These are phyloP conservation scores for Yamadazyma philogaea DNA, from an alignment of 805 yeast genomes.

Conservation along the genomic window DNA sequence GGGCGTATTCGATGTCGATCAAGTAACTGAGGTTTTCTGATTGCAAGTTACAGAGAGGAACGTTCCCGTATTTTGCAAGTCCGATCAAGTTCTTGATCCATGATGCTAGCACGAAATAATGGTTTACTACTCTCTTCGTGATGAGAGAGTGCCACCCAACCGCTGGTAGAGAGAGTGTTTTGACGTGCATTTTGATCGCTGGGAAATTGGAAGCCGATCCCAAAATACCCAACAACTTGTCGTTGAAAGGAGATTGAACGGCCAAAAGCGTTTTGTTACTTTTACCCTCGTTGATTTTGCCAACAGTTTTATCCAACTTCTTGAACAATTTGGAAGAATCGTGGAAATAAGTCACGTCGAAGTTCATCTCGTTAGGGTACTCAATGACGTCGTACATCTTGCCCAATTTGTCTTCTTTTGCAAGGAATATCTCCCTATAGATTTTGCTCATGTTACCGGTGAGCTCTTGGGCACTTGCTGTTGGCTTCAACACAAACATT, in stretches of 20 bases:
- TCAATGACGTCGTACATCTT: slow-evolving; percentile 47
- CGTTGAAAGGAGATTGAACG: slow-evolving; percentile 67
- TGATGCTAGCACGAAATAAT: slow-evolving; percentile 66
- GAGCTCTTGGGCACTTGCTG: slow-evolving; percentile 60
- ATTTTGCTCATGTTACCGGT: slow-evolving; percentile 52
- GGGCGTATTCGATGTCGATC: slow-evolving; percentile 84
- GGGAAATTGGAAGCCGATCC: slow-evolving; percentile 57
- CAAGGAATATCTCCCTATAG: slow-evolving; percentile 51
- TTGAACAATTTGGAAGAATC: slow-evolving; percentile 55
- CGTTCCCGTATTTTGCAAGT: slow-evolving; percentile 66
- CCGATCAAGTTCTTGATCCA: slow-evolving; percentile 68
- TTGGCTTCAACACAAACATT: slow-evolving; percentile 65
- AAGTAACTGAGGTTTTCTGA: slow-evolving; percentile 73
- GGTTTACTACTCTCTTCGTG: slow-evolving; percentile 62
- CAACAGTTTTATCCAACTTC: slow-evolving; percentile 51
- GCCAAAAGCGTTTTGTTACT: slow-evolving; percentile 64
- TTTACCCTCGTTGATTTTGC: slow-evolving; percentile 55
- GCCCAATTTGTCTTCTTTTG: slow-evolving; percentile 45
- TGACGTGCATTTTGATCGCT: slow-evolving; percentile 54
- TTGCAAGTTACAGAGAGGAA: slow-evolving; percentile 84
- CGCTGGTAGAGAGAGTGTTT: slow-evolving; percentile 63
- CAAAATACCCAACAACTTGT: slow-evolving; percentile 45
- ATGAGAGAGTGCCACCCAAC: slow-evolving; percentile 78
- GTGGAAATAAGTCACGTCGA: slow-evolving; percentile 54
- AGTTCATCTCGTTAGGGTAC: slow-evolving; percentile 50